Percentiles rank a stretch among this genome's conserved stretches.
Conservation (phyloP, 495 filamentous ascomycete species). For the Tuber microsphaerosporum region DNA sequence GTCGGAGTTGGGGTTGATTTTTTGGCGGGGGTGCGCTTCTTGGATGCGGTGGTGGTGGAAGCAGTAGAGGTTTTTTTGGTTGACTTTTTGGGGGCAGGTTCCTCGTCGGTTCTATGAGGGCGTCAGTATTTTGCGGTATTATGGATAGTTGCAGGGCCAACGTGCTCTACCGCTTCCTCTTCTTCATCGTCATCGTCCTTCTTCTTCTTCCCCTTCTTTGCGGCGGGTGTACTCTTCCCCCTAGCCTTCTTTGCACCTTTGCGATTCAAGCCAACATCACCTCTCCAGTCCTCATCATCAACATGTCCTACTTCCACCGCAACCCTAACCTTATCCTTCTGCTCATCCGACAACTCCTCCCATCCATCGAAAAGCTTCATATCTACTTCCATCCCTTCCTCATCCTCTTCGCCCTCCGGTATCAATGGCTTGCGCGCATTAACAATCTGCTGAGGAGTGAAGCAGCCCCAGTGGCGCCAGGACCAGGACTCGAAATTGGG, state of each 20-base stretch:
- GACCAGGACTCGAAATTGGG: slow-evolving; percentile 50
- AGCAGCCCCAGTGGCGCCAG: slow-evolving; percentile 79
- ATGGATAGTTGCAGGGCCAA: background rate
- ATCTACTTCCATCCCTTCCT: slow-evolving; percentile 41
- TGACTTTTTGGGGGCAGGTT: background rate
- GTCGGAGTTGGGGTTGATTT: background rate
- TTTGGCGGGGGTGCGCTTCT: background rate
- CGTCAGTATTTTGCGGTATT: background rate
- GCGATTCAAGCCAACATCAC: slow-evolving; percentile 41
- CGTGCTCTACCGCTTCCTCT: slow-evolving; percentile 18
- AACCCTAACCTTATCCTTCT: slow-evolving; percentile 54
- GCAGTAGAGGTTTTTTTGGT: background rate
- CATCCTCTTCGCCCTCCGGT: slow-evolving; percentile 36
- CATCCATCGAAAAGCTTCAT: slow-evolving; percentile 55
- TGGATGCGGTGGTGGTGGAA: background rate
- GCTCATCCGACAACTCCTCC: slow-evolving; percentile 53
- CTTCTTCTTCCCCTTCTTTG: slow-evolving; percentile 23
- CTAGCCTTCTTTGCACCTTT: slow-evolving; percentile 25
- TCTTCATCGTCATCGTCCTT: slow-evolving; percentile 4
- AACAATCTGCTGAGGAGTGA: slow-evolving; percentile 55
- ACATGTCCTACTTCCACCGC: slow-evolving; percentile 64
- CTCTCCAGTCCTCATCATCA: slow-evolving; percentile 62
- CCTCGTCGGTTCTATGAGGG: background rate
- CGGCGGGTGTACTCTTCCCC: background rate
- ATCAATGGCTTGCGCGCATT: slow-evolving; percentile 46